phyloP scores from a whole-genome alignment of 2,329 filamentous ascomycete genomes.

The Aspergillus sp. region DNA sequence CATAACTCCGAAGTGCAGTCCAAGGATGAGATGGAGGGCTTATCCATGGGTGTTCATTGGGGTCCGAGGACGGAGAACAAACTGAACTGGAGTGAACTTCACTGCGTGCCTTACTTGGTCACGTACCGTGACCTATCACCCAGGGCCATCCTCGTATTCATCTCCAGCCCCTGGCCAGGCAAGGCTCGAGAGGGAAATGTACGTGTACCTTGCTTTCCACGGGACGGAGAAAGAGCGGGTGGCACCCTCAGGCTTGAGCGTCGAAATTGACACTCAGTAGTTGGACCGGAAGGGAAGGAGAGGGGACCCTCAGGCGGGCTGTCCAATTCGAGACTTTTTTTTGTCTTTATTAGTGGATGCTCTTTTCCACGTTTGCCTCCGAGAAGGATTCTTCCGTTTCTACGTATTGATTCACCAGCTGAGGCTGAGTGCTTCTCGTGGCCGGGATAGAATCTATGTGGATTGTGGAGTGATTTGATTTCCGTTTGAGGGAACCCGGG shows the following conservation, averaged over 20 bases:
- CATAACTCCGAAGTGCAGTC: background rate
- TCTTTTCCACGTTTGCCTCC: background rate
- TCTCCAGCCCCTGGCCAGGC: background rate
- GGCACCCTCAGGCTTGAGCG: background rate
- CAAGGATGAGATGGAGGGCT: background rate
- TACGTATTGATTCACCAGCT: background rate
- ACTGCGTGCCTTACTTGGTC: background rate
- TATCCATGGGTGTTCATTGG: background rate
- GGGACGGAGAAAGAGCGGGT: background rate
- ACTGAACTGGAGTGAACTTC: background rate
- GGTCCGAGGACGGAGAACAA: background rate
- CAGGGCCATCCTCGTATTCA: background rate
- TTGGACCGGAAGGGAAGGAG: background rate
- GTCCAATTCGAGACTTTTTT: background rate
- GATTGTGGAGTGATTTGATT: background rate
- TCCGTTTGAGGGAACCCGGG: background rate
- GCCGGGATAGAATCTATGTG: no score
- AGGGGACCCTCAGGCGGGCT: background rate
- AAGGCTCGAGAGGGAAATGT: background rate
- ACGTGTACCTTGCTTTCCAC: background rate
- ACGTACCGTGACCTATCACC: background rate
- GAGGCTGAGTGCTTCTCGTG: background rate
- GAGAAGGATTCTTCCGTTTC: background rate
- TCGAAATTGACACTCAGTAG: background rate
- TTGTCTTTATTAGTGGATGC: background rate